Conservation (phyloP, 2,329 filamentous ascomycete species). For the Epichloe sp. region DNA sequence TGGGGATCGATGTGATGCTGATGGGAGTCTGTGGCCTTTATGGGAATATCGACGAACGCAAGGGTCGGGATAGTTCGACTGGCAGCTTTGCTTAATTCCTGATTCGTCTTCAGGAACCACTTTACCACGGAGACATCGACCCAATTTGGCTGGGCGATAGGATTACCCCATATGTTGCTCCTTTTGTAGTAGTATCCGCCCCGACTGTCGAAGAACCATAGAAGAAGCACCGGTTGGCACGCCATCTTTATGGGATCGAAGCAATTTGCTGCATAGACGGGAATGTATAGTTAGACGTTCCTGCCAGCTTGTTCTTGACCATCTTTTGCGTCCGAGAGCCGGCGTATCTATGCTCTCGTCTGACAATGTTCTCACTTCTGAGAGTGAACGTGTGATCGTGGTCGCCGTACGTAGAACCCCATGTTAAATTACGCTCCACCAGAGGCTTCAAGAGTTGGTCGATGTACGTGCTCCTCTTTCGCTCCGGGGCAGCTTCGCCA, state of each 20-base stretch:
- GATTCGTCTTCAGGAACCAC: conserved; percentile 28
- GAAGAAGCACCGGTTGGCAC: conserved; percentile 27
- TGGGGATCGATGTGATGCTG: conserved; percentile 22
- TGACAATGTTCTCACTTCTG: conserved; percentile 28
- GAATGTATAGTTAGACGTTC: conserved; percentile 35
- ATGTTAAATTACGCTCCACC: conserved; percentile 38
- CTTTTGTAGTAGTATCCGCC: conserved; percentile 40
- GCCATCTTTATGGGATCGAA: conserved; percentile 2
- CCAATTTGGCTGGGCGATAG: conserved; percentile 27
- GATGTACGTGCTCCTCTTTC: conserved; percentile 42
- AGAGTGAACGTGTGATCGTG: conserved; percentile 52
- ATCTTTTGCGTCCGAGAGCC: conserved; percentile 28
- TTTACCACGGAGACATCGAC: conserved; percentile 29
- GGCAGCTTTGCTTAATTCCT: conserved; percentile 16
- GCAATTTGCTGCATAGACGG: conserved; percentile 27
- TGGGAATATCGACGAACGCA: conserved; percentile 36
- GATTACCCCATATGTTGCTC: conserved; percentile 14
- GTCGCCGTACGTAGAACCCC: conserved; percentile 59
- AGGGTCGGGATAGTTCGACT: conserved; percentile 28
- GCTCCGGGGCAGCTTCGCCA: conserved; percentile 43
- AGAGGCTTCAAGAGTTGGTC: conserved; percentile 47
- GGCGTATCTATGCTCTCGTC: conserved; percentile 23
- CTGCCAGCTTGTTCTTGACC: conserved; percentile 21
- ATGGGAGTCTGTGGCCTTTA: conserved; percentile 25
- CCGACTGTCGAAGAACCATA: conserved; percentile 62